phyloP scores from a whole-genome alignment of 2,329 filamentous ascomycete species.

The Microdochium bolleyi region DNA sequence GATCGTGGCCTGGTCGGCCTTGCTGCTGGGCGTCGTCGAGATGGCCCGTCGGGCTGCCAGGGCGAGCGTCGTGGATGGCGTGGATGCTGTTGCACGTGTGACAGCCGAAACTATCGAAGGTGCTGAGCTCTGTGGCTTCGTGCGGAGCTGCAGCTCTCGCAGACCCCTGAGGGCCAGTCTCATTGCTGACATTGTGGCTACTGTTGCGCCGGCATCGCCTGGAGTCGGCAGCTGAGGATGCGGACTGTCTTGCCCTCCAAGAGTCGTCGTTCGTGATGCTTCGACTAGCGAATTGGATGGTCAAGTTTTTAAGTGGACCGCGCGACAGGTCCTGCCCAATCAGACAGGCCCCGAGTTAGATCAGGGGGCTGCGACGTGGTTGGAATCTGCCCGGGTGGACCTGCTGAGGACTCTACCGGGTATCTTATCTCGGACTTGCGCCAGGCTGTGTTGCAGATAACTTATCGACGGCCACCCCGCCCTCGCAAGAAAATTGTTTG shows the following conservation, averaged over 20 bases:
- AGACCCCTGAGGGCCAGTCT: not conserved
- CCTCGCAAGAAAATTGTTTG: not conserved
- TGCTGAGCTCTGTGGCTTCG: not conserved
- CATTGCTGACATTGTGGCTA: not conserved
- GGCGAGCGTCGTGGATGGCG: not conserved
- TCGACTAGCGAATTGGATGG: not conserved
- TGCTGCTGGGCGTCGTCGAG: conserved; percentile 3
- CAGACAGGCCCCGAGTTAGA: too few species aligned
- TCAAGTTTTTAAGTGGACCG: not conserved
- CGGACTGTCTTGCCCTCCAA: not conserved
- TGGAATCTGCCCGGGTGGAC: not conserved
- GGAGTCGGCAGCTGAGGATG: not conserved
- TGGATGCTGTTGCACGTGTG: not conserved
- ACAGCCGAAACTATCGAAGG: not conserved
- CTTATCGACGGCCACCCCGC: not conserved
- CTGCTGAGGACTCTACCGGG: not conserved
- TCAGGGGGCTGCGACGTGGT: too few species aligned
- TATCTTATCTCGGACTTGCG: not conserved
- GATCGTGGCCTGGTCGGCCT: conserved; percentile 2
- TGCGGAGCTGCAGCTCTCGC: not conserved
- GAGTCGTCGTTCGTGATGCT: not conserved
- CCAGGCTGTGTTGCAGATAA: not conserved
- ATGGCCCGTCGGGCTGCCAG: not conserved
- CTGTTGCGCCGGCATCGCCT: not conserved
- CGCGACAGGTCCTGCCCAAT: not conserved